These are phyloP conservation scores for Trypanosoma brucei DNA, from an alignment of 208 protist genomes.

Conservation along the genomic window DNA sequence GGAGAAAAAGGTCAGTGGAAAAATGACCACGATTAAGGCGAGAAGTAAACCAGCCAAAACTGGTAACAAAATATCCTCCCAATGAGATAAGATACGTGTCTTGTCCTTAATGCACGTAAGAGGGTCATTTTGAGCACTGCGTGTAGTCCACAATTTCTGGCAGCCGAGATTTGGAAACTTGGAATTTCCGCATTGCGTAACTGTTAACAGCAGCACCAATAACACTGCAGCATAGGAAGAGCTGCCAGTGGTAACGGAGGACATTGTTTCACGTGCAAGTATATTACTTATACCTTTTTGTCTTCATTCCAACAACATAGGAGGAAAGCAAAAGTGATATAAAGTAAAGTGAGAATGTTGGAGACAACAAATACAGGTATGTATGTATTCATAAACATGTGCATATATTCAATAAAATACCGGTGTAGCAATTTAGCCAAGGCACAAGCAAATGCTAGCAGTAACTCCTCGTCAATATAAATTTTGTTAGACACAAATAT, in stretches of 20 bases:
- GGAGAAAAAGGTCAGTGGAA: conserved; percentile 50
- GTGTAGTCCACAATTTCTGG: conserved; percentile 62
- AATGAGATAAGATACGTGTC: conserved; percentile 42
- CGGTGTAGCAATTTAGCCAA: conserved; percentile 10
- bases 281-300: too few species aligned
- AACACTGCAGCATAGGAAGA: conserved; percentile 8
- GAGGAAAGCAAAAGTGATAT: too few species aligned
- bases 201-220: conserved; percentile 21
- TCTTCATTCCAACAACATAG: too few species aligned
- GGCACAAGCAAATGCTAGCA: conserved; percentile 14
- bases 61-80: conserved; percentile 58
- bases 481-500: conserved; percentile 64
- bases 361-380: too few species aligned
- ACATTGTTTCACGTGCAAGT: too few species aligned
- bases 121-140: conserved; percentile 46
- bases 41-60: conserved; percentile 49
- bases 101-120: conserved; percentile 45
- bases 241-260: neutral
- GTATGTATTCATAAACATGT: too few species aligned
- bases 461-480: conserved; percentile 62
- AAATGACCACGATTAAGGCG: conserved; percentile 41
- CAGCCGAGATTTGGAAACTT: conserved; percentile 32
- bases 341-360: too few species aligned
- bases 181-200: conserved; percentile 7
- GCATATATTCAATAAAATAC: too few species aligned